phyloP scores from a whole-genome alignment of 108 stramenopile genomes.

The Aurantiochytrium sp. region DNA sequence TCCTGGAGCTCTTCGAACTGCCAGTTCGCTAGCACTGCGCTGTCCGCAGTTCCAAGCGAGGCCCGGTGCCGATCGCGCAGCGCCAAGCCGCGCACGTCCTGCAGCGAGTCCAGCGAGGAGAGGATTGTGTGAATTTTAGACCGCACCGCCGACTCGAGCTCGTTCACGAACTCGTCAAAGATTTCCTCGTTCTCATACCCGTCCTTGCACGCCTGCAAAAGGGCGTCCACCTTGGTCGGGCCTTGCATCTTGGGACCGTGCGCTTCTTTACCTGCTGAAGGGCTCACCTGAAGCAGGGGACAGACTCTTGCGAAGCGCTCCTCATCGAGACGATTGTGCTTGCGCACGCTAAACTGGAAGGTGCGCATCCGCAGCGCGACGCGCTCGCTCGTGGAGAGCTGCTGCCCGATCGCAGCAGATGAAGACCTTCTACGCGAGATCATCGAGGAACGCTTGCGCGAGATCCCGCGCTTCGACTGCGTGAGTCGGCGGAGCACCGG shows the following conservation, averaged over 20 bases:
- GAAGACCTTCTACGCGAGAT: background rate
- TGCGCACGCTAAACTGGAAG: background rate
- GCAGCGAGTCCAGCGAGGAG: background rate
- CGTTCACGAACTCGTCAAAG: background rate
- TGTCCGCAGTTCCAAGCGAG: too few species aligned
- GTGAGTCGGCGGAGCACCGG: background rate
- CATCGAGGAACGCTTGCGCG: background rate
- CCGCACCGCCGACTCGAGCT: background rate
- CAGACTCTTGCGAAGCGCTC: background rate
- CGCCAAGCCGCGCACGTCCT: background rate
- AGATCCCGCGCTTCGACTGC: background rate
- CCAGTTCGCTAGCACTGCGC: background rate
- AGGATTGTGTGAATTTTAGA: background rate
- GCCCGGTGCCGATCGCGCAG: too few species aligned
- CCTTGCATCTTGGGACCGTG: too few species aligned
- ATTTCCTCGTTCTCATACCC: background rate
- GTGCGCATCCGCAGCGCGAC: background rate
- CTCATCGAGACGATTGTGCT: background rate
- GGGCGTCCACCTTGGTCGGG: background rate
- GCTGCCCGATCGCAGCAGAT: background rate
- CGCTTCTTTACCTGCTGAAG: too few species aligned
- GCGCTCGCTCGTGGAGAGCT: background rate
- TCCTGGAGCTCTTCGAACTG: background rate
- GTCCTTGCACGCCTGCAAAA: background rate
- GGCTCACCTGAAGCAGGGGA: background rate